phyloP scores from a whole-genome alignment of 768 basidiomycete genomes.

The Clavulina sp. region DNA sequence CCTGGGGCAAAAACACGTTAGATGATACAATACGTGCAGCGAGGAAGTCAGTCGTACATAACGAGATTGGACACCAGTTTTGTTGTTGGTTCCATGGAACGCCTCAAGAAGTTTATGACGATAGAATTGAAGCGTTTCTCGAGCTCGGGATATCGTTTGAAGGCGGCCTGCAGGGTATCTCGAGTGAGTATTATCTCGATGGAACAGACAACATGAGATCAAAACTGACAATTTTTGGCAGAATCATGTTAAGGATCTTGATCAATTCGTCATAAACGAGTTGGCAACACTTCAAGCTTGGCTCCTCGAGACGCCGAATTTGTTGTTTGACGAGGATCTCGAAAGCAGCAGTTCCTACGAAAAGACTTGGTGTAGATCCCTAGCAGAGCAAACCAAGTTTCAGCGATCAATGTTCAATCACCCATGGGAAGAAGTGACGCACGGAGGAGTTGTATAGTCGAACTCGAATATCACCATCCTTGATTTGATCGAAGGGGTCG shows the following conservation, averaged over 20 bases:
- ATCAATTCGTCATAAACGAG: constrained; percentile 96
- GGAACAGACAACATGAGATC: not conserved
- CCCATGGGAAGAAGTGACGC: constrained; percentile 18
- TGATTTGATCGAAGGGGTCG: constrained; percentile 97
- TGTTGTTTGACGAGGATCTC: constrained; percentile 99
- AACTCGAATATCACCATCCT: constrained; percentile 93
- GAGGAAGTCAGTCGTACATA: constrained; percentile 33
- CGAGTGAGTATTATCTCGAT: not conserved
- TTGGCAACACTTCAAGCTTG: constrained; percentile 81
- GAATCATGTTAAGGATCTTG: constrained; percentile 78
- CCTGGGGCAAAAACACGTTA: constrained; percentile 20
- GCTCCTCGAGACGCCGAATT: constrained; percentile 92
- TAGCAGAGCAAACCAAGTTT: constrained; percentile 16
- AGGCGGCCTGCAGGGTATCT: constrained; percentile 55
- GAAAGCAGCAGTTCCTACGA: constrained; percentile 94
- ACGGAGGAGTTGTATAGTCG: constrained; percentile 96
- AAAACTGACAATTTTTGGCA: constrained; percentile 62
- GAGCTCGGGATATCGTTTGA: constrained; percentile 92
- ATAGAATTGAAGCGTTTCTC: constrained; percentile 92
- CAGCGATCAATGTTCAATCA: not conserved
- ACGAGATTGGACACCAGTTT: constrained; percentile 92
- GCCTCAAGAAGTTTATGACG: constrained; percentile 94
- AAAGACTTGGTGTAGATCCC: constrained; percentile 92
- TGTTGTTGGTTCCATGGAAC: constrained; percentile 81
- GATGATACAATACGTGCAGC: not conserved